Evolutionary conservation across 1,139 yeast genomes (phyloP).

Genomic region (Pichia sp.): DNA sequence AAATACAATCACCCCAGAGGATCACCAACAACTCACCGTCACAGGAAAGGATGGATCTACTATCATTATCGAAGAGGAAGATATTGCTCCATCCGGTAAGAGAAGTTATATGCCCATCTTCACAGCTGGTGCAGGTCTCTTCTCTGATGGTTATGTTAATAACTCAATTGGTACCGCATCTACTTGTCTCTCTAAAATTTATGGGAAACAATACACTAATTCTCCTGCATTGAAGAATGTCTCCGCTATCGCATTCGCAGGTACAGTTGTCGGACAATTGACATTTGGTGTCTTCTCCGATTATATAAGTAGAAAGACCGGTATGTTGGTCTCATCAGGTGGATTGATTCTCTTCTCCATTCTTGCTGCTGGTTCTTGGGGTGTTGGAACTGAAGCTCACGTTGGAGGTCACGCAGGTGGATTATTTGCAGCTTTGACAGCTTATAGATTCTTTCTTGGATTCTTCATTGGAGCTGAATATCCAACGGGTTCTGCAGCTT

Average conservation of each 20-base stretch:
- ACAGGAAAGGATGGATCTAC: constrained; percentile 17
- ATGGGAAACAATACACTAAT: constrained; percentile 52
- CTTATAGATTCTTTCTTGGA: constrained; percentile 82
- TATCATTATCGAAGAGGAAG: constrained; percentile 19
- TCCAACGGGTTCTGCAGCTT: constrained; percentile 89
- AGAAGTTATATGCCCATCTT: constrained; percentile 59
- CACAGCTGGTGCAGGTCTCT: constrained; percentile 86
- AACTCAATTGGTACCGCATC: constrained; percentile 73
- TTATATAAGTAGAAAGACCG: constrained; percentile 66
- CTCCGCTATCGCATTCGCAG: constrained; percentile 84
- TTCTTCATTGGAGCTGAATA: constrained; percentile 84
- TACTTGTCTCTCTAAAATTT: constrained; percentile 57
- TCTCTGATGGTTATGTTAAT: constrained; percentile 87
- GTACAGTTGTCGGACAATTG: constrained; percentile 85
- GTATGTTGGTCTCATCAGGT: constrained; percentile 70
- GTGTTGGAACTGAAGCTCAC: constrained; percentile 38
- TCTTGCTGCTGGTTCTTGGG: constrained; percentile 84
- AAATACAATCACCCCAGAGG: constrained; percentile 16
- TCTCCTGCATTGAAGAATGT: constrained; percentile 72
- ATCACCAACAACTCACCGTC: constrained; percentile 15
- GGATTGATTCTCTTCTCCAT: constrained; percentile 71
- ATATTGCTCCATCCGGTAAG: constrained; percentile 18
- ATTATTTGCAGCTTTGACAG: constrained; percentile 73
- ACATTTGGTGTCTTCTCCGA: constrained; percentile 75
- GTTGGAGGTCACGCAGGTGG: constrained; percentile 50